Percentiles rank a stretch among this genome's conserved stretches.
phyloP scores from a whole-genome alignment of 345 rosid genomes.

The Eutrema yunnanense region DNA sequence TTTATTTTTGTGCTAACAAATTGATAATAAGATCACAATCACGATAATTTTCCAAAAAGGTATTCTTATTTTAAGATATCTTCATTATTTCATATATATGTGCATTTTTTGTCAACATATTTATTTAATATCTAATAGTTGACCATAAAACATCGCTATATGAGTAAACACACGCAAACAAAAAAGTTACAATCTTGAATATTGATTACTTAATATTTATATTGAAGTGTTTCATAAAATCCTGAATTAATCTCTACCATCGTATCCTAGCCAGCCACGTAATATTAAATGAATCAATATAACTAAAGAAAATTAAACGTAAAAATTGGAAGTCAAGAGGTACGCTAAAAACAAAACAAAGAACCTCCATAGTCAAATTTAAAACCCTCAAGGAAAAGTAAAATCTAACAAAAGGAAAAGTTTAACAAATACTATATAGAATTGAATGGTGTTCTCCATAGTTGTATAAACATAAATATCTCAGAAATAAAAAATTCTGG shows the following conservation, averaged over 20 bases:
- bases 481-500: background rate
- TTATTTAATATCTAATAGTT: background rate
- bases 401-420: background rate
- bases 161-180: background rate
- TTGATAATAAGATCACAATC: background rate
- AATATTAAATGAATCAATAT: background rate
- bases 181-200: constrained; percentile 2
- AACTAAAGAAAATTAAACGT: background rate
- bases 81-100: background rate
- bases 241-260: background rate
- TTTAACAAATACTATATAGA: background rate
- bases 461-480: background rate
- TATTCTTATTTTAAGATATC: background rate
- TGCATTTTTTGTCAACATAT: background rate
- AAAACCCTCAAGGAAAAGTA: background rate
- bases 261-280: background rate
- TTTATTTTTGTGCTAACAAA: background rate
- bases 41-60: background rate
- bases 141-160: background rate
- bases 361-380: background rate
- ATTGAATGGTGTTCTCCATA: background rate
- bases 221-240: background rate
- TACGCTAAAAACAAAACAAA: background rate
- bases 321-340: background rate
- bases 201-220: background rate